Evolutionary conservation across 345 rosid genomes (phyloP).

Genomic region (Laguncularia racemosa): DNA sequence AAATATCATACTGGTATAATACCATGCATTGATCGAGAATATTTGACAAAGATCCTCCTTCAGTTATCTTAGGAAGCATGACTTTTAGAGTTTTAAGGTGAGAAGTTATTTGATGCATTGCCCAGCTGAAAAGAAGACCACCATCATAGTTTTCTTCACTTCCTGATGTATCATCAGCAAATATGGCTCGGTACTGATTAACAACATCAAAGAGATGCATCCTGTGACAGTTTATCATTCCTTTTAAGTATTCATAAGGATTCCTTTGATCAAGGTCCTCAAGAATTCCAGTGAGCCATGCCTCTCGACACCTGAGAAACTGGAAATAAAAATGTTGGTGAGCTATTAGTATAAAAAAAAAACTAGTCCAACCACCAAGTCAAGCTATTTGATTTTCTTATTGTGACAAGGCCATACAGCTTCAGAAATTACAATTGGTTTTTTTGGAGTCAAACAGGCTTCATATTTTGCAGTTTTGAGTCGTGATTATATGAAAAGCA

Average conservation of each 20-base stretch:
- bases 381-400: too few relatives aligned
- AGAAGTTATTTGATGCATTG: constrained; percentile 95
- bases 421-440: too few relatives aligned
- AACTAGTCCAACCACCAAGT: not conserved
- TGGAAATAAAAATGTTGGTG: constrained; percentile 28
- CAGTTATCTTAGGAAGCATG: constrained; percentile 95
- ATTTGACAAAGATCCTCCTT: constrained; percentile 91
- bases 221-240: constrained; percentile 52
- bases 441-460: too few relatives aligned
- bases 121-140: constrained; percentile 95
- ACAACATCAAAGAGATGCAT: constrained; percentile 93
- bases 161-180: constrained; percentile 94
- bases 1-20: constrained; percentile 3
- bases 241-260: constrained; percentile 88
- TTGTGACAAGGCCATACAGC: too few relatives aligned
- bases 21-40: constrained; percentile 97
- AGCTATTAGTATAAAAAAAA: constrained; percentile 11
- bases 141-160: constrained; percentile 93
- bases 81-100: constrained; percentile 90
- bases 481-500: too few relatives aligned
- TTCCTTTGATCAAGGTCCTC: constrained; percentile 89
- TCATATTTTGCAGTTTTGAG: too few relatives aligned
- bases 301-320: constrained; percentile 96
- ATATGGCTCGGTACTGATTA: constrained; percentile 93
- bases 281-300: constrained; percentile 96